phyloP scores from a whole-genome alignment of 1,284 basidiomycete genomes.

The Malassezia psittaci region DNA sequence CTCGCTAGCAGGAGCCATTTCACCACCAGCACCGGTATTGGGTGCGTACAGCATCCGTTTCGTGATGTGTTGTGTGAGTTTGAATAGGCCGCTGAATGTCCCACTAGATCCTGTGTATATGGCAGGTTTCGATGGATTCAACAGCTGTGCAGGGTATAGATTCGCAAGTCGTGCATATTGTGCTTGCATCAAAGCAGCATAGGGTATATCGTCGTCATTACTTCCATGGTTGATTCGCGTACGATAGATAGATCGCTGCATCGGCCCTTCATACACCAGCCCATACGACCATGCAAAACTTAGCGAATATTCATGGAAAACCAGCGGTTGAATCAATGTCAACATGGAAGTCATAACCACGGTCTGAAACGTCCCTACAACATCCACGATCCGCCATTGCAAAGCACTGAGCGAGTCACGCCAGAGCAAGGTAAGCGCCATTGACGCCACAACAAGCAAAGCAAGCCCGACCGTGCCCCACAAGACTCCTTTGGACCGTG shows the following conservation, averaged over 20 bases:
- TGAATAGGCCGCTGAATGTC: slow-evolving; percentile 5
- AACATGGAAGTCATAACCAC: slow-evolving; percentile 68
- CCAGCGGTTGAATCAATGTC: slow-evolving; percentile 72
- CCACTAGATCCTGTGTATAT: slow-evolving; percentile 5
- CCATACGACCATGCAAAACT: slow-evolving; percentile 86
- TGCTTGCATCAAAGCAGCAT: slow-evolving; percentile 24
- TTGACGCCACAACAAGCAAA: slow-evolving; percentile 60
- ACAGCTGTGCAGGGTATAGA: slow-evolving; percentile 5
- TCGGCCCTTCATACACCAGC: slow-evolving; percentile 59
- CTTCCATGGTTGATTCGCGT: slow-evolving; percentile 76
- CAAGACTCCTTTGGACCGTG: slow-evolving; percentile 62
- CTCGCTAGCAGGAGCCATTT: slow-evolving; percentile 18
- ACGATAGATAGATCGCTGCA: slow-evolving; percentile 68
- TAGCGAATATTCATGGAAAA: slow-evolving; percentile 66
- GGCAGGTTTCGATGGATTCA: slow-evolving; percentile 14
- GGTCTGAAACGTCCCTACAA: slow-evolving; percentile 70
- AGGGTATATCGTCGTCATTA: slow-evolving; percentile 49
- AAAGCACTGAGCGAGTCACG: slow-evolving; percentile 48
- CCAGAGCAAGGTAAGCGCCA: slow-evolving; percentile 58
- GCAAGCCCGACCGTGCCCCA: slow-evolving; percentile 67
- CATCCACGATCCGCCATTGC: slow-evolving; percentile 61
- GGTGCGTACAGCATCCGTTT: slow-evolving; percentile 29
- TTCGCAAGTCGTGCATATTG: slow-evolving; percentile 18
- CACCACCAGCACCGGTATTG: slow-evolving; percentile 38
- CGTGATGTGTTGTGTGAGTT: neutral